A percentile compares a stretch with the other conserved stretches of the same genome.
These are phyloP conservation scores for Arthrinium puccinioides DNA, from an alignment of 2,329 filamentous ascomycete species.

Conservation along the genomic window DNA sequence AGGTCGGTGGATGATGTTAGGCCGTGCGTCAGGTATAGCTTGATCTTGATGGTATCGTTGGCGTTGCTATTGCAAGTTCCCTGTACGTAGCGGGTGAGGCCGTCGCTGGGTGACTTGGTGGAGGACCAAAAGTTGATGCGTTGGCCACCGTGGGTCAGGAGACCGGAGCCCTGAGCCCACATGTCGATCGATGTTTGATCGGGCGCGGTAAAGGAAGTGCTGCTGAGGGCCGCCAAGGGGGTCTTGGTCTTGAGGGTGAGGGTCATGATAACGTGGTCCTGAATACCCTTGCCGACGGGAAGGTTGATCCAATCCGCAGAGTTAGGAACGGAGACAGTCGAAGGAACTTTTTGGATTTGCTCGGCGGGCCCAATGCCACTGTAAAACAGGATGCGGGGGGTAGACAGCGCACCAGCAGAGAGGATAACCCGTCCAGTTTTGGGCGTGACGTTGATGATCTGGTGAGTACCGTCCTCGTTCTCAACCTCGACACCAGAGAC, in stretches of 20 bases:
- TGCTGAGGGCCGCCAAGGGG: constrained; percentile 25
- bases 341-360: constrained; percentile 29
- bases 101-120: constrained; percentile 15
- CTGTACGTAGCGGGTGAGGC: constrained; percentile 10
- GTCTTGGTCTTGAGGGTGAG: constrained; percentile 6
- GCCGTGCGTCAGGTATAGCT: constrained; percentile 12
- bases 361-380: constrained; percentile 47
- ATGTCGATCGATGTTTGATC: constrained; percentile 17
- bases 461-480: constrained; percentile 35
- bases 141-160: constrained; percentile 41
- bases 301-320: constrained; percentile 28
- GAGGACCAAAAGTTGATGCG: constrained; percentile 43
- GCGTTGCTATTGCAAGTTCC: constrained; percentile 7
- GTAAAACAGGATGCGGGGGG: constrained; percentile 48
- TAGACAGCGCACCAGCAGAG: constrained; percentile 47
- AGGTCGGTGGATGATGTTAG: constrained; percentile 9
- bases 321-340: constrained; percentile 22
- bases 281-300: constrained; percentile 30
- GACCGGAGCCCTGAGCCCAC: constrained; percentile 33
- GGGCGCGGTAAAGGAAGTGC: constrained; percentile 38
- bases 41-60: constrained; percentile 8
- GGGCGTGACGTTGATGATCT: constrained; percentile 43
- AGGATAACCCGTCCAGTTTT: constrained; percentile 47
- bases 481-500: constrained; percentile 49
- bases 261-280: constrained; percentile 20